These are phyloP conservation scores for Blastobotrys peoriensis DNA, from an alignment of 805 yeast species.

Conservation along the genomic window DNA sequence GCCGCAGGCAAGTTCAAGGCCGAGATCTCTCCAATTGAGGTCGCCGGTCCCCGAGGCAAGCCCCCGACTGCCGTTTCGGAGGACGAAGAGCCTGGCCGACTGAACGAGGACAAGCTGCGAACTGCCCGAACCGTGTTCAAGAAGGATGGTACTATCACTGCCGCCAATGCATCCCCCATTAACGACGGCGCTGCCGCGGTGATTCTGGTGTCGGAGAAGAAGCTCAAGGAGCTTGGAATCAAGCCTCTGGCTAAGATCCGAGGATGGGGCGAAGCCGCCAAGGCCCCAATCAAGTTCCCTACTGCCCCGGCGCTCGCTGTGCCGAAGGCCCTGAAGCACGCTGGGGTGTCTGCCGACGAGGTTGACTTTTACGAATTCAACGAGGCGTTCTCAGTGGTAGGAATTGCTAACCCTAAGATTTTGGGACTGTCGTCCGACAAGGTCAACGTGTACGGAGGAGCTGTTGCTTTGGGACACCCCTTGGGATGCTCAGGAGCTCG, in stretches of 20 bases:
- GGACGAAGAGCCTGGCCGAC: constrained; percentile 81
- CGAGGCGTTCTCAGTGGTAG: constrained; percentile 97
- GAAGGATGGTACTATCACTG: constrained; percentile 94
- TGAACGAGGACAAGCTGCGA: constrained; percentile 70
- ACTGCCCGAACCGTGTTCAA: constrained; percentile 92
- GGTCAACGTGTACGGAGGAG: constrained; percentile 91
- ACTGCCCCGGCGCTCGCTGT: constrained; percentile 93
- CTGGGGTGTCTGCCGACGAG: constrained; percentile 55
- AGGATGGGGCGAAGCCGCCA: constrained; percentile 99
- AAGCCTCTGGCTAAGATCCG: constrained; percentile 83
- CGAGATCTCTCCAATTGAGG: constrained; percentile 83
- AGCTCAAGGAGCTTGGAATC: constrained; percentile 77
- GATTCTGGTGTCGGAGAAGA: constrained; percentile 74
- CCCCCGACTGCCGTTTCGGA: constrained; percentile 63
- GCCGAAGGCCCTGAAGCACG: constrained; percentile 92
- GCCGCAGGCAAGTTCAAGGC: constrained; percentile 69
- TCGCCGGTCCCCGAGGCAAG: constrained; percentile 84
- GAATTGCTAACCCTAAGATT: constrained; percentile 77
- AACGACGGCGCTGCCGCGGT: constrained; percentile 99
- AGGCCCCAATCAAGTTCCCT: constrained; percentile 90
- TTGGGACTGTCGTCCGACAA: constrained; percentile 59
- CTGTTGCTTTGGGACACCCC: constrained; percentile 93
- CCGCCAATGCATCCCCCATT: constrained; percentile 92
- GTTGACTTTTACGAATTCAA: constrained; percentile 92
- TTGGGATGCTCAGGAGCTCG: constrained; percentile 94